Base-by-base conservation (phyloP, 257 asterid species). In the Ajuga chamaepitys region DNA sequence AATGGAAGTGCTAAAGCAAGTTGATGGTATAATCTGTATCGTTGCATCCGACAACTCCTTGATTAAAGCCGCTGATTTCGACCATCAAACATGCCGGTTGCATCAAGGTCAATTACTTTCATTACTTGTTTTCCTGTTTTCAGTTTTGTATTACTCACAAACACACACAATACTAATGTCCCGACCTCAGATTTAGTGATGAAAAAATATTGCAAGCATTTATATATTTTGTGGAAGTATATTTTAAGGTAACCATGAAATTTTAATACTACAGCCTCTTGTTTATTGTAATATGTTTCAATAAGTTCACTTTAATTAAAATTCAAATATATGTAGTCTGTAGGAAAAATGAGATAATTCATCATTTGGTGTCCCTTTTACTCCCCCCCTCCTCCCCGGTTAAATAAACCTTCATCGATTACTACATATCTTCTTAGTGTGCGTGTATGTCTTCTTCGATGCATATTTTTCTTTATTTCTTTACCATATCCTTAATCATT, bases 1-100 rank as follows among this genome's bases (percentile, higher is more conserved):
- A n/a, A n/a, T n/a, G n/a, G n/a, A n/a, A n/a, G n/a, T n/a, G n/a
- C n/a, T n/a, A n/a, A n/a, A n/a, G n/a, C n/a, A n/a, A n/a, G n/a
- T n/a, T n/a, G n/a, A n/a, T n/a, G n/a, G n/a, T n/a, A n/a, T n/a
- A n/a, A n/a, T 92, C 67, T 92, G 88, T 70, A 84, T 94, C 10
- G 87, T 93, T 66, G 70, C 94, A 2, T 73, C 96, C 83, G 80
- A 81, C 89, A 85, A 68, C 84, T 73, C 18, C 79, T 48, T 9
- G 86, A 87, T 47, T 97, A 92, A 87, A 80, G 89, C 75, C 71
- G 45, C 90, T 92, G 17, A 70, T 89, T 75, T 70, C 77, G 9
- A 91, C 95, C 45, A 92, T 92, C 57, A 85, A 78, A 68, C 80
- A 76, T 25, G 86, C 87, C 52, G 91, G 89, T 61, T 77, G 95